phyloP scores from a whole-genome alignment of 2,329 filamentous ascomycete species.

The Arthrobotrys entomopaga region DNA sequence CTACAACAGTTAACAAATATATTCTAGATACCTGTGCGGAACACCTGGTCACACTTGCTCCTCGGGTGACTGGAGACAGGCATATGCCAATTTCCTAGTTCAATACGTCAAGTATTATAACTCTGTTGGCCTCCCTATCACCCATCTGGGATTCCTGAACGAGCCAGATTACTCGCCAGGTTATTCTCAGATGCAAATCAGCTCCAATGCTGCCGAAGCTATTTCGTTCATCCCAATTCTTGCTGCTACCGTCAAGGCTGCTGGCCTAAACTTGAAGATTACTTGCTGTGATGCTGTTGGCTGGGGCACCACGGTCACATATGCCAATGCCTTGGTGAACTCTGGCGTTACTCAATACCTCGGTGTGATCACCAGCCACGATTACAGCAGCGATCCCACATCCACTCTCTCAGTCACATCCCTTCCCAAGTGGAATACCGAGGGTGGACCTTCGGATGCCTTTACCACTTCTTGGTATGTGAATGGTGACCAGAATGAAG shows the following conservation, averaged over 20 bases:
- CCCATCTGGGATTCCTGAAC: slow-evolving; percentile 66
- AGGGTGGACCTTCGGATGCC: slow-evolving; percentile 65
- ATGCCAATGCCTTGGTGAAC: slow-evolving; percentile 62
- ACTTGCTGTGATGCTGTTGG: slow-evolving; percentile 65
- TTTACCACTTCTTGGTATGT: slow-evolving; percentile 66
- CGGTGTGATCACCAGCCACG: slow-evolving; percentile 63
- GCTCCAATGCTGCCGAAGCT: slow-evolving; percentile 42
- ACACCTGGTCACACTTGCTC: slow-evolving; percentile 62
- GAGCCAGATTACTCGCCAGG: slow-evolving; percentile 63
- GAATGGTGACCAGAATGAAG: slow-evolving; percentile 66
- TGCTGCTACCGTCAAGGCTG: slow-evolving; percentile 61
- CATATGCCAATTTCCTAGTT: slow-evolving; percentile 66
- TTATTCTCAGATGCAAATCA: slow-evolving; percentile 57
- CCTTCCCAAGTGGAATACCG: slow-evolving; percentile 67
- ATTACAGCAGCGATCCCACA: slow-evolving; percentile 63
- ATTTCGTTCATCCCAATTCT: slow-evolving; percentile 61
- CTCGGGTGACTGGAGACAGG: slow-evolving; percentile 65
- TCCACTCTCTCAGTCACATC: slow-evolving; percentile 62
- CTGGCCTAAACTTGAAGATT: slow-evolving; percentile 62
- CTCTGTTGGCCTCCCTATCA: slow-evolving; percentile 64
- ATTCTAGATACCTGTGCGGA: slow-evolving; percentile 62
- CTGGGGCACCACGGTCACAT: slow-evolving; percentile 62
- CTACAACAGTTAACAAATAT: slow-evolving; percentile 18
- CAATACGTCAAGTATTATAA: slow-evolving; percentile 66
- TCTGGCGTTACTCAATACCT: slow-evolving; percentile 62